A percentile compares a stretch with the other conserved stretches of the same genome.
Evolutionary conservation across 2,329 filamentous ascomycete genomes (phyloP).

Genomic region (Penicillium sp.): DNA sequence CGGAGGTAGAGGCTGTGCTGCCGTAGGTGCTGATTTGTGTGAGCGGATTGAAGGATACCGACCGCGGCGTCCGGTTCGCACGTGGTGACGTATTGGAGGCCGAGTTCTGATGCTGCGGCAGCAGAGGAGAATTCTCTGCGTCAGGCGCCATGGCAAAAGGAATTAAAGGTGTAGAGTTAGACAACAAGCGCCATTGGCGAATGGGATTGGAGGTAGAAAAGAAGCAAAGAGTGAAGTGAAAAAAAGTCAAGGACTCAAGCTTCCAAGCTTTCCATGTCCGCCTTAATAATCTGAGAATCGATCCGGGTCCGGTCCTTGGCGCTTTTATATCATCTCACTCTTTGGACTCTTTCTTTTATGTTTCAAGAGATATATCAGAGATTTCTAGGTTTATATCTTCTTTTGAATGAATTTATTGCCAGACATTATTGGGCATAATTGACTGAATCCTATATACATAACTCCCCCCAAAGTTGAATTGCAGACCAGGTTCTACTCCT

Average conservation of each 20-base stretch:
- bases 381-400: not conserved
- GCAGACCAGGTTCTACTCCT: constrained; percentile 4
- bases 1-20: constrained; percentile 39
- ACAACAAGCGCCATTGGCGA: constrained; percentile 15
- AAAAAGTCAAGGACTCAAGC: constrained; percentile 16
- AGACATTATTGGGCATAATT: not conserved
- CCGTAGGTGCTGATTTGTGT: constrained; percentile 46
- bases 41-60: constrained; percentile 50
- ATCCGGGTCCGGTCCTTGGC: constrained; percentile 6
- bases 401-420: not conserved
- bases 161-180: constrained; percentile 9
- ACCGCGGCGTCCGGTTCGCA: constrained; percentile 38
- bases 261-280: constrained; percentile 14
- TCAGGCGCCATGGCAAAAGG: constrained; percentile 34
- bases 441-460: constrained; percentile 8
- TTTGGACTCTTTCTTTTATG: not conserved
- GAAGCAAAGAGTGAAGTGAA: constrained; percentile 7
- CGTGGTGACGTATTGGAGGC: constrained; percentile 39
- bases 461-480: not conserved
- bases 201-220: constrained; percentile 9
- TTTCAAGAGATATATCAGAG: not conserved
- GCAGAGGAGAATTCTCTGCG: constrained; percentile 43
- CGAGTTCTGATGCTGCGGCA: constrained; percentile 36
- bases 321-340: not conserved
- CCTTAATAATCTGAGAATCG: constrained; percentile 22